phyloP scores from a whole-genome alignment of 148 eudicot genomes.

The Silene latifolia region DNA sequence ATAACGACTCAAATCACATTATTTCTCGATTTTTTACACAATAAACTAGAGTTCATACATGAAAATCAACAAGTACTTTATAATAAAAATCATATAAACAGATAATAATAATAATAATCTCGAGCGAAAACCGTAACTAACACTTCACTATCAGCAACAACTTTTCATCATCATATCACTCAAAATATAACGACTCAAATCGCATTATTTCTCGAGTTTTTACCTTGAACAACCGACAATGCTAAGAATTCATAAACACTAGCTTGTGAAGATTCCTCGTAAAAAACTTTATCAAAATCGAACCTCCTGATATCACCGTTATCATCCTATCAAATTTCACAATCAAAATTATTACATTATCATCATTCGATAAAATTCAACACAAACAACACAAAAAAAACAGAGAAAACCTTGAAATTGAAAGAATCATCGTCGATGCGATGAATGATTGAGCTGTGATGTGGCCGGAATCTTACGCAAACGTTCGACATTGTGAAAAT shows the following conservation, averaged over 20 bases:
- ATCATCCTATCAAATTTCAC: conserved; percentile 56
- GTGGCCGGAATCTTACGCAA: conserved; percentile 74
- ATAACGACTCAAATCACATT: too few species aligned
- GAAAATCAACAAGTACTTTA: too few species aligned
- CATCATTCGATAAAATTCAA: not conserved
- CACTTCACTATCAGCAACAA: too few species aligned
- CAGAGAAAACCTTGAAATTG: too few species aligned
- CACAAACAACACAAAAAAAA: not conserved
- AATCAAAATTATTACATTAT: not conserved
- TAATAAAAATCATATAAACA: too few species aligned
- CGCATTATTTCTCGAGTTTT: too few species aligned
- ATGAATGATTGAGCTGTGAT: too few species aligned
- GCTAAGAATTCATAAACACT: conserved; percentile 65
- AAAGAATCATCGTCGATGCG: too few species aligned
- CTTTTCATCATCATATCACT: too few species aligned
- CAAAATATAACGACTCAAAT: too few species aligned
- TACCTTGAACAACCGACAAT: conserved; percentile 74
- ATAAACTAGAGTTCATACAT: not conserved
- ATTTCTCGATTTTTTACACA: not conserved
- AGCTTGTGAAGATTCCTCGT: conserved; percentile 61
- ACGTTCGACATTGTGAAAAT: conserved; percentile 45
- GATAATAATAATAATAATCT: too few species aligned
- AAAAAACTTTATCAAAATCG: conserved; percentile 69
- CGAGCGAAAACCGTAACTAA: too few species aligned
- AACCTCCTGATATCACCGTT: conserved; percentile 63